A percentile compares a stretch with the other conserved stretches of the same genome.
Conservation (phyloP, 148 eudicot species). For the Chenopodium formosanum region DNA sequence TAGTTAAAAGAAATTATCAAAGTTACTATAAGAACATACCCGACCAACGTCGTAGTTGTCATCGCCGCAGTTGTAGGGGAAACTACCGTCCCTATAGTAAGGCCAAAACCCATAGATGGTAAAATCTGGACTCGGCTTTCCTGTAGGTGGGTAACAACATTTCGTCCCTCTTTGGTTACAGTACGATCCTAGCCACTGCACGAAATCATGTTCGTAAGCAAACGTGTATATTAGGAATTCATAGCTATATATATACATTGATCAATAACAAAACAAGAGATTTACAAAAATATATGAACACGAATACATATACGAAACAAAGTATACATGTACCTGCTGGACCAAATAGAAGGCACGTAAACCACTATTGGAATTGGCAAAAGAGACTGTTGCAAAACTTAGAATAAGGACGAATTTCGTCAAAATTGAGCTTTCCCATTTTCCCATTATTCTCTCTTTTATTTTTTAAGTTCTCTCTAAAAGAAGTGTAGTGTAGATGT, state of each 20-base stretch:
- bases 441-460: conserved; percentile 9
- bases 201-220: not conserved
- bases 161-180: conserved; percentile 26
- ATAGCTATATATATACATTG: not conserved
- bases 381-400: conserved; percentile 11
- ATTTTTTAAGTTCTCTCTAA: not conserved
- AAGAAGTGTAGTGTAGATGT: not conserved
- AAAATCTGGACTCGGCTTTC: conserved; percentile 27
- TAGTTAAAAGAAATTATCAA: too few relatives aligned
- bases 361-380: conserved; percentile 4
- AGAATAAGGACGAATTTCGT: not conserved
- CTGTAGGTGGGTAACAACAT: conserved; percentile 32
- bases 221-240: not conserved
- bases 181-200: conserved; percentile 34
- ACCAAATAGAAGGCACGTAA: conserved; percentile 21
- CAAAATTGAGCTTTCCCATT: conserved; percentile 8
- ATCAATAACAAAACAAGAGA: not conserved
- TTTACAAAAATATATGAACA: not conserved
- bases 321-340: not conserved
- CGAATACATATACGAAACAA: not conserved
- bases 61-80: conserved; percentile 35
- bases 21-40: not conserved
- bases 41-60: conserved; percentile 19
- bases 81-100: conserved; percentile 24
- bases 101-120: conserved; percentile 33